Base-by-base conservation (phyloP, 2,329 filamentous ascomycete genomes). In the Tetracladium maxilliforme region DNA sequence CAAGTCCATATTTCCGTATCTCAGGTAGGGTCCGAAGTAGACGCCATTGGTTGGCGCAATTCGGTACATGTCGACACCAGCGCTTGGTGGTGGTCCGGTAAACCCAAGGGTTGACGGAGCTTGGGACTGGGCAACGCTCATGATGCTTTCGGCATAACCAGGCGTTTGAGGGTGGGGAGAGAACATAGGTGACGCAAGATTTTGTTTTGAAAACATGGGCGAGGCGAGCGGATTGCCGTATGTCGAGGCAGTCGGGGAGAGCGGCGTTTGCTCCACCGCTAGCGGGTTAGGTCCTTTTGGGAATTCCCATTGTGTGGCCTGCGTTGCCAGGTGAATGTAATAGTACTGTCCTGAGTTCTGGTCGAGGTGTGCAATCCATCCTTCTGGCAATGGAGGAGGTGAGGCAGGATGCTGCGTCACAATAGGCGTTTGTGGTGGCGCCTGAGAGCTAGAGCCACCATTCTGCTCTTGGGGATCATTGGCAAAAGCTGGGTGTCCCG, bases 261-360 rank as follows among this genome's bases (percentile, higher is more conserved):
- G 55, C 1, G 87, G 87, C 10, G 72, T 63, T 10, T 79, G 67
- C 31, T 92, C 84, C 34, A 92, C 68, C 33, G 82, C 80, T 27
- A 94, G 62, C 2, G 87, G 87, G 14, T 83, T 93, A 1, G 86
- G 86, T 0, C 87, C 87, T 52, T 94, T 95, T 15, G 90, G 90
- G 38, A 95, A 95, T 43, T 98, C 90, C 90, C 90, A 98, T 46
- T 98, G 90, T 1, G 90, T 98, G 4, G 86, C 83, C 45, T 95
- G 90, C 1, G 82, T 86, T 2, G 86, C 80, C 16, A 98, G 64
- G 48, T 98, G 90, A 31, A 98, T 98, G 44, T 98, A 98, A 50
- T 98, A 98, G 51, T 95, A 98, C 45, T 95, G 87, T 2, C 90
- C 90, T 3, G 87, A 95, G 44, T 80, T 93, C 37, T 83, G 80